Base-by-base conservation (phyloP, 2,329 filamentous ascomycete species). In the Sporothrix phasma region DNA sequence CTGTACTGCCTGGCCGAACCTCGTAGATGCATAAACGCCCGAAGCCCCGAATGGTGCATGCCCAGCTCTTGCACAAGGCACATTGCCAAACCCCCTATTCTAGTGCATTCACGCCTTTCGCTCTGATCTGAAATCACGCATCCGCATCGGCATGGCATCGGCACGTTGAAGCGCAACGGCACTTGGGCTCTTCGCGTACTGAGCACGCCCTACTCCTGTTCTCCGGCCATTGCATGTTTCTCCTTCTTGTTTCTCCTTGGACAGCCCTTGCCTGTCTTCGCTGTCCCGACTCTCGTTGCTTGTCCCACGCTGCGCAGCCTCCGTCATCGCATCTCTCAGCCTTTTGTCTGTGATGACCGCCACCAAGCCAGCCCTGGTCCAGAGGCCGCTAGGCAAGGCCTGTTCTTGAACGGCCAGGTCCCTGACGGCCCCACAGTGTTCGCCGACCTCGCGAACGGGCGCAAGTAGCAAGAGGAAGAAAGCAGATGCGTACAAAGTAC, bases 391-490 rank as follows among this genome's bases (percentile, higher is more conserved):
- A 45, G 54, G 45, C 37, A 59, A 59, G 37, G 24, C 13, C n/a
- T 59, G 1, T 31, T 34, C n/a, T 61, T 61, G 43, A 63, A 56
- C 61, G 61, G 61, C 49, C 54, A 15, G 54, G 26, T n/a, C n/a
- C 22, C 26, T 54, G 5, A 13, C 11, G 45, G 64, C 53, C 19
- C 65, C 65, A 64, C 62, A 64, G n/a, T 64, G 65, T 58, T 66
- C 65, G 65, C 26, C 62, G 65, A 66, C 65, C 65, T 61, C 47
- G 46, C 49, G 61, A 62, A 26, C 15, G 24, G 26, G n/a, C 19
- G 15, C 43, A 37, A 26, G n/a, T n/a, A n/a, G n/a, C n/a, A n/a
- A n/a, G n/a, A n/a, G n/a, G n/a, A n/a, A n/a, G n/a, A n/a, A n/a
- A n/a, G n/a, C n/a, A n/a, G n/a, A n/a, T n/a, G n/a, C n/a, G n/a